Evolutionary conservation across 2,329 filamentous ascomycete genomes (phyloP).

Genomic region (Diaporthe capsici): DNA sequence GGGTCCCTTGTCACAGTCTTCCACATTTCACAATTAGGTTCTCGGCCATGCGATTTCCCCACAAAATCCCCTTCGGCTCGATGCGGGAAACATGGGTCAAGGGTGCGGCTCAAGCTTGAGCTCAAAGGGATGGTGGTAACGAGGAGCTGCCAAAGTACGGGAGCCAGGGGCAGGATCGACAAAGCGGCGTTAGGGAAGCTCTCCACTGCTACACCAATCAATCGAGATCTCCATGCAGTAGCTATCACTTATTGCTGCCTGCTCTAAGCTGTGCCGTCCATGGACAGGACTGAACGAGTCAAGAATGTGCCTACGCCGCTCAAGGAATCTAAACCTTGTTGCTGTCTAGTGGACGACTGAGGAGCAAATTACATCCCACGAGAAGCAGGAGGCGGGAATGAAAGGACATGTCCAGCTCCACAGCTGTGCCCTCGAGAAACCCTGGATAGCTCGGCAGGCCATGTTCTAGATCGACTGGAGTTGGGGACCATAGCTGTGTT

Average conservation of each 20-base stretch:
- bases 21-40: constrained; percentile 12
- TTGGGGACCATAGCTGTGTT: background rate
- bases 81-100: constrained; percentile 27
- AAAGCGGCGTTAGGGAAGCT: background rate
- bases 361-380: background rate
- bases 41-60: constrained; percentile 19
- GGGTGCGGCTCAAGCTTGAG: constrained; percentile 26
- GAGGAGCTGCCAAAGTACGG: constrained; percentile 21
- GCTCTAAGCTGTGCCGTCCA: background rate
- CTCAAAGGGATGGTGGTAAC: constrained; percentile 6
- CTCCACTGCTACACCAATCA: constrained; percentile 2
- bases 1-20: background rate
- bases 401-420: background rate
- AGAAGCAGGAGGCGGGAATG: background rate
- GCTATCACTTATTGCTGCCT: background rate
- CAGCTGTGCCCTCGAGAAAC: background rate
- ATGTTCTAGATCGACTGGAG: constrained; percentile 11
- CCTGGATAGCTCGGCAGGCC: constrained; percentile 4
- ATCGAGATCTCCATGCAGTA: constrained; percentile 12
- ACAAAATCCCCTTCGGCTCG: constrained; percentile 19
- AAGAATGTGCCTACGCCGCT: background rate
- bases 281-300: background rate
- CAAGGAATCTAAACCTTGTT: background rate
- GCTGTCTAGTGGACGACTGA: background rate
- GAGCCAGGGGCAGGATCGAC: constrained; percentile 24